A percentile compares a stretch with the other conserved stretches of the same genome.
phyloP scores from a whole-genome alignment of 2,329 filamentous ascomycete species.

The Ophiobolus disseminans region DNA sequence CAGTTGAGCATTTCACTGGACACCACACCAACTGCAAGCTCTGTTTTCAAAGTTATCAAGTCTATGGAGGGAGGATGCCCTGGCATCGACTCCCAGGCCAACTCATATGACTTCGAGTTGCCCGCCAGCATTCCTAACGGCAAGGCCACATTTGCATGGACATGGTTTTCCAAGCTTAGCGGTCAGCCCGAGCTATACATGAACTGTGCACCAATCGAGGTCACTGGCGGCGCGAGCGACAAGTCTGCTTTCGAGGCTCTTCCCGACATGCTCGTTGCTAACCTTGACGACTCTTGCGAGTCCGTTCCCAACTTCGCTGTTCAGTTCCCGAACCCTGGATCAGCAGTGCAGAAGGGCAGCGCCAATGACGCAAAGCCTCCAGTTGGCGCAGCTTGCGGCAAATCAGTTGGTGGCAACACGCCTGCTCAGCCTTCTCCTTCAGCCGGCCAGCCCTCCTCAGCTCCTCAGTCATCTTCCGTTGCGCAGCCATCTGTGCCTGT shows the following conservation, averaged over 20 bases:
- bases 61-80: conserved; percentile 89
- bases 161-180: conserved; percentile 82
- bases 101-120: conserved; percentile 71
- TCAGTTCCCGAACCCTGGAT: conserved; percentile 71
- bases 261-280: conserved; percentile 76
- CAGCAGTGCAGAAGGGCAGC: conserved; percentile 57
- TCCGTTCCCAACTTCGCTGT: conserved; percentile 63
- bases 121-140: conserved; percentile 76
- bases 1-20: conserved; percentile 78
- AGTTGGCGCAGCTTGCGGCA: conserved; percentile 28
- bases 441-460: conserved; percentile 12
- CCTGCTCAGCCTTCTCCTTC: conserved; percentile 22
- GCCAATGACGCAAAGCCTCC: conserved; percentile 25
- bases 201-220: conserved; percentile 82
- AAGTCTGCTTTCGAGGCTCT: conserved; percentile 65
- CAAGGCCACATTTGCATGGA: conserved; percentile 84
- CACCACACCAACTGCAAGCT: conserved; percentile 61
- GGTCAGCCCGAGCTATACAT: conserved; percentile 88
- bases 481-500: conserved; percentile 7
- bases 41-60: conserved; percentile 86
- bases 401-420: conserved; percentile 25
- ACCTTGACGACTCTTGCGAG: conserved; percentile 64
- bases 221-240: conserved; percentile 63
- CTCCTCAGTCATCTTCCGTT: conserved; percentile 1
- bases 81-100: conserved; percentile 66